Evolutionary conservation across 75 land plant species (phyloP), one percentile per base, ranked within the genome.

Genomic region (Pinus albicaulis): DNA sequence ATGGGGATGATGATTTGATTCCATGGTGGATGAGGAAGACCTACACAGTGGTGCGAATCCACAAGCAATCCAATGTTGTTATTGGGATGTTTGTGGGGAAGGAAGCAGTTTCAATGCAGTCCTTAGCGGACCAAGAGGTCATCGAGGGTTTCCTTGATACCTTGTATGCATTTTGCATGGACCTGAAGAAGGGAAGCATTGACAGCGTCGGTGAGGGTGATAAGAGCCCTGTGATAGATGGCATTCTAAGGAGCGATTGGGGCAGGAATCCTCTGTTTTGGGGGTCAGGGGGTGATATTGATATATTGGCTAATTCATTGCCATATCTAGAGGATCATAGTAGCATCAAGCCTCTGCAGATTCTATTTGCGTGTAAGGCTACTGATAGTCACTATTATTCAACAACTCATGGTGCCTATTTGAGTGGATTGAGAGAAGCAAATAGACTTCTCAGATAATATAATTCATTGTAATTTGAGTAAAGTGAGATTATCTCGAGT

Each of bases 1-100:
- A n/a, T 20, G 28, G 41, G 11, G 56, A 23, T 57, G 34, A 16
- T 23, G 81, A n/a, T 13, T 48, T 16, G 13, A 74, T 79, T 52
- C 84, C 84, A 22, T 56, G 76, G n/a, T 82, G 84, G 84, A 79
- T 79, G 70, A 41, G 71, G 56, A 78, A 74, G 76, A 79, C 53
- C 15, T 78, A 57, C 24, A 56, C 84, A 64, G 15, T 82, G 20
- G 62, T 66, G 74, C 84, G 82, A 24, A 79, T 63, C 11, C 66
- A 82, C 62, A 63, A 36, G 24, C 73, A 59, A 4, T 82, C 84
- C 8, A 48, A 41, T 23, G 68, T 82, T 44, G 48, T 82, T 38
- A 26, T 44, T 5, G 57, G 72, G 56, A 79, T 81, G 84, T 55
- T 79, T 34, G 68, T 65, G 10, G 84, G 84, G 23, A 56, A 78